phyloP scores from a whole-genome alignment of 345 rosid genomes.

The Pistacia integerrima region DNA sequence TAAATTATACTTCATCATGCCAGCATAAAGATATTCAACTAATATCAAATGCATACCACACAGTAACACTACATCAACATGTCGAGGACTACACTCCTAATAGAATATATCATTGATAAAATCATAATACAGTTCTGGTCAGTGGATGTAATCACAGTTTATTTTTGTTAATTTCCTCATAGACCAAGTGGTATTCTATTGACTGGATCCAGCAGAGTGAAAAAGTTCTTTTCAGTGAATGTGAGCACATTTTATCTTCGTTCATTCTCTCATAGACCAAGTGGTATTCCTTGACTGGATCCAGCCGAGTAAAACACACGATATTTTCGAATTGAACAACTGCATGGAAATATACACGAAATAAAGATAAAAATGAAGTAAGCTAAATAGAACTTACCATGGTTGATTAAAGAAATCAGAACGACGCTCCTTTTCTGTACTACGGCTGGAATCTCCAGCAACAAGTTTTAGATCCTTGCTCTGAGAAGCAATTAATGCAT shows the following conservation, averaged over 20 bases:
- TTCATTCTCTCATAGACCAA: conserved; percentile 2
- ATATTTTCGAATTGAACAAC: neutral
- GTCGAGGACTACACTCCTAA: neutral
- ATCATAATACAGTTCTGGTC: neutral
- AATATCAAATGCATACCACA: neutral
- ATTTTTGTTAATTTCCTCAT: neutral
- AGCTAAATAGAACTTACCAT: conserved; percentile 34
- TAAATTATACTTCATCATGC: neutral
- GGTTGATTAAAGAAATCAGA: conserved; percentile 54
- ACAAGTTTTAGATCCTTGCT: conserved; percentile 57
- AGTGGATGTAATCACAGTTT: neutral
- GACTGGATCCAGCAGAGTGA: neutral
- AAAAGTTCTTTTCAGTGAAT: neutral
- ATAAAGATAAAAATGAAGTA: neutral
- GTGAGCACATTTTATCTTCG: neutral
- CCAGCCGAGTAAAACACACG: neutral
- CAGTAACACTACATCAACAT: neutral
- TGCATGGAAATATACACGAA: neutral
- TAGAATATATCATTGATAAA: conserved; percentile 4
- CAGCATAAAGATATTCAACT: neutral
- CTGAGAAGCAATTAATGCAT: conserved; percentile 53
- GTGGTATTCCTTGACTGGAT: neutral
- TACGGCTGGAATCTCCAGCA: conserved; percentile 47
- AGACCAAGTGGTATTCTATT: neutral
- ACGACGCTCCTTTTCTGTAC: conserved; percentile 40